Conservation (phyloP, 768 basidiomycete genomes). For the Pulveroboletus sp. region DNA sequence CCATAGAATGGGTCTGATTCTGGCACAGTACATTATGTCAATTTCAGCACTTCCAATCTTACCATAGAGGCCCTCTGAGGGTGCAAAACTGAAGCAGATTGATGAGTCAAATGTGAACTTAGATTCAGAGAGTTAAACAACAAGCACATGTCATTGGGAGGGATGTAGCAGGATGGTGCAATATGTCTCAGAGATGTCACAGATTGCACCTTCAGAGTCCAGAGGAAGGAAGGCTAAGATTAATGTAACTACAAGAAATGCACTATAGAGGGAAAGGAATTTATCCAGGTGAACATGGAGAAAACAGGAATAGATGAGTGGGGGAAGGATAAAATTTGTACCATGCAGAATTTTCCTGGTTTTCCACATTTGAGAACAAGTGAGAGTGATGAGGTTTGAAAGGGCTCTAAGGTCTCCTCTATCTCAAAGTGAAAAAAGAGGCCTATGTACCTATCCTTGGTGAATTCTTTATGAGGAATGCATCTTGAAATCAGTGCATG, state of each 20-base stretch:
- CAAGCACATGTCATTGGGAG: slow-evolving; percentile 39
- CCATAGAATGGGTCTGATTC: slow-evolving; percentile 25
- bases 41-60: too few species aligned
- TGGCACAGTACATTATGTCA: slow-evolving; percentile 1
- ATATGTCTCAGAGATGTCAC: slow-evolving; percentile 2
- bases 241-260: background rate
- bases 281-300: background rate
- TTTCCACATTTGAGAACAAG: background rate
- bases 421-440: background rate
- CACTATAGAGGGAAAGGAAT: background rate
- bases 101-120: too few species aligned
- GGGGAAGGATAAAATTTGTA: too few species aligned
- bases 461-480: background rate
- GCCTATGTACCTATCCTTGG: background rate
- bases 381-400: background rate
- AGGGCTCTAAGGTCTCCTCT: background rate
- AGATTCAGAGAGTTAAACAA: too few species aligned
- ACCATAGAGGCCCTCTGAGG: too few species aligned
- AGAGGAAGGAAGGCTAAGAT: too few species aligned
- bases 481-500: background rate
- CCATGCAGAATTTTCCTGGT: background rate
- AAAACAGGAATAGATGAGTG: background rate
- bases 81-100: too few species aligned
- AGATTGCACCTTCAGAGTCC: background rate
- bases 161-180: slow-evolving; percentile 28